Base-by-base conservation (phyloP, 2,329 filamentous ascomycete species). In the Ophiostoma triangulosporum region DNA sequence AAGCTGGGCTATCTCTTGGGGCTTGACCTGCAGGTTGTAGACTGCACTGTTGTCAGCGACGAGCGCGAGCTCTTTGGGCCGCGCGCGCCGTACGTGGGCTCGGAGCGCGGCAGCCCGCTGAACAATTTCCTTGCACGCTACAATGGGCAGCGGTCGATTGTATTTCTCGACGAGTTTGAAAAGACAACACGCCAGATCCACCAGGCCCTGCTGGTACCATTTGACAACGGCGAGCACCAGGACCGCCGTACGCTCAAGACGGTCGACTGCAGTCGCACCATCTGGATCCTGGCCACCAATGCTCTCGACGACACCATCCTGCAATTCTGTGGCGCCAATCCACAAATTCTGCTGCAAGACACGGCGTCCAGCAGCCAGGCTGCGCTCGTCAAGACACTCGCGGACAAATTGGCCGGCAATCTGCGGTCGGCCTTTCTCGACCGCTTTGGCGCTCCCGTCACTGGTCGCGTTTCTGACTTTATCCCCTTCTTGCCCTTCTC, bases 401-500 rank as follows among this genome's bases (percentile, higher is more conserved):
- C 15, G 3, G 3, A 2, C 2, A 17, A 17, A 2, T n/a, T 36
- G 6, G n/a, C 35, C 15, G 52, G 52, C 7, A 5, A 27, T 15
- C 36, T 57, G 14, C 52, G 52, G 0, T 15, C n/a, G 11, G 40
- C 36, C 2, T 54, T 54, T 17, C 45, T 52, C 12, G 50, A 51
- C 36, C 46, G 17, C n/a, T 57, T 57, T 6, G 55, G 55, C 6
- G 50, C 52, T 2, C 55, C 55, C 5, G 20, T 57, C 50, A 57
- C 52, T 2, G 55, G 55, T 11, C 55, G 55, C 26, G 50, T 57
- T 36, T 57, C 55, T 8, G 52, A 53, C 15, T 48, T 57, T 22
- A 54, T 57, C 9, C 55, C 55, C 24, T 57, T 57, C 9, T 14
- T 57, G 52, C 52, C 55, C 35, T 57, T 57, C 12, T 57, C 55